Evolutionary conservation across 2,329 filamentous ascomycete genomes (phyloP), one percentile per base, ranked within the genome.

Genomic region (Mycosphaerella arachidis): DNA sequence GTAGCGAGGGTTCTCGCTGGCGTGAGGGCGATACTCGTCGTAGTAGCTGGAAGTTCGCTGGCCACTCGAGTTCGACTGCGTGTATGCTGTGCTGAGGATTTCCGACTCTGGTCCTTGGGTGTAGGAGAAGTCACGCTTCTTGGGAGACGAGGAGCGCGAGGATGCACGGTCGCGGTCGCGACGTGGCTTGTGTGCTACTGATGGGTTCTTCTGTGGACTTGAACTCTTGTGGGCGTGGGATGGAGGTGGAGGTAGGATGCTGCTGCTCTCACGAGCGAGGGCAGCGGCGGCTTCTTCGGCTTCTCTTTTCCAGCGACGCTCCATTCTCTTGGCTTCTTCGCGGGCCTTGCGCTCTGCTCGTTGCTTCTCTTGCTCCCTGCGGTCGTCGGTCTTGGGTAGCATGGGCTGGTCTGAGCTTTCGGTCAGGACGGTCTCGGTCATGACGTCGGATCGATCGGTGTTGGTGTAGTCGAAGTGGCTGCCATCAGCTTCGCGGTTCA

Each of bases 401-500:
- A 71, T 66, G 6, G 67, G 75, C 66, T 78, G 71, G 67, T 77
- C 70, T 60, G 76, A 77, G 59, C 79, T 58, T 76, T 77, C 56
- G 87, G 81, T 45, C 72, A 63, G 65, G 69, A 65, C 63, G 6
- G 63, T 61, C 66, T 80, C 76, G 58, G 77, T 77, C 68, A 74
- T 72, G 43, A 88, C 79, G 64, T 89, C 83, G 62, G 85, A 82
- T 54, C 85, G 80, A 67, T 81, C 83, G 40, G 86, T 84, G 66
- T 87, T 86, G 53, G 87, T 88, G 74, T 90, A 90, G 71, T 95
- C 90, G 82, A 91, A 96, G 66, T 85, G 80, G 61, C 86, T 89
- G 62, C 87, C 89, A 67, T 97, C 93, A 48, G 87, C 82, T 66
- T 89, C 82, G 68, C 88, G 87, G 77, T 97, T 97, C 74, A 97